These are phyloP conservation scores for Crucibulum laeve DNA, from an alignment of 768 basidiomycete genomes.

Conservation along the genomic window DNA sequence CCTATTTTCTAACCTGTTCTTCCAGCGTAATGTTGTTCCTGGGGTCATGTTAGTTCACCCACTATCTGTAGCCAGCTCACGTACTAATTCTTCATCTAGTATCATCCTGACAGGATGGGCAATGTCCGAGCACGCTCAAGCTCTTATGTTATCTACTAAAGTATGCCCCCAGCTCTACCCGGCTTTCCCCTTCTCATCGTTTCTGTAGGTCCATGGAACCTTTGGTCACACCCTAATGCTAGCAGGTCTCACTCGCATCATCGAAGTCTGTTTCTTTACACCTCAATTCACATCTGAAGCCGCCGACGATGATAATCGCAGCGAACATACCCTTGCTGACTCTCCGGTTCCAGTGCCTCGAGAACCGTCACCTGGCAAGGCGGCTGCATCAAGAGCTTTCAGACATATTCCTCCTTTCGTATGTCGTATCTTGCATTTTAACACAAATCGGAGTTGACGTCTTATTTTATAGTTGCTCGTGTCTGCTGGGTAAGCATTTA, in stretches of 20 bases:
- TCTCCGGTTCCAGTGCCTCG: slow-evolving; percentile 7
- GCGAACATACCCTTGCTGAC: slow-evolving; percentile 65
- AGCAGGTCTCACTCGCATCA: slow-evolving; percentile 73
- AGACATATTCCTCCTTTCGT: slow-evolving; percentile 89
- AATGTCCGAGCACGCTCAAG: slow-evolving; percentile 88
- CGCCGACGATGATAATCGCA: slow-evolving; percentile 47
- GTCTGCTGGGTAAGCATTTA: slow-evolving; percentile 54
- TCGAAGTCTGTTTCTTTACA: slow-evolving; percentile 81
- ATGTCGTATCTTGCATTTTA: slow-evolving; percentile 25
- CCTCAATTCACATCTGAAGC: slow-evolving; percentile 20
- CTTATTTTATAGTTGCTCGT: slow-evolving; percentile 52
- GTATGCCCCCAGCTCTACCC: slow-evolving; percentile 25
- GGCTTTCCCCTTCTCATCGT: background rate
- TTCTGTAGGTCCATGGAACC: slow-evolving; percentile 66
- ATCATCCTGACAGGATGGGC: slow-evolving; percentile 92
- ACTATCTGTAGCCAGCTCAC: background rate
- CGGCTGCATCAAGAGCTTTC: slow-evolving; percentile 55
- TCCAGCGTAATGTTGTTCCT: slow-evolving; percentile 75
- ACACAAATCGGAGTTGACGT: slow-evolving; percentile 4
- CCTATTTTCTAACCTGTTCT: slow-evolving; percentile 3
- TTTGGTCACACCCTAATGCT: slow-evolving; percentile 87
- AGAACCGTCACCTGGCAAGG: slow-evolving; percentile 10
- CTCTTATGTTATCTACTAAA: slow-evolving; percentile 78
- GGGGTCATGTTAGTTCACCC: slow-evolving; percentile 58
- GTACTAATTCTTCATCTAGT: slow-evolving; percentile 26